A percentile compares a stretch with the other conserved stretches of the same genome.
Evolutionary conservation across 2,329 filamentous ascomycete species (phyloP).

Genomic region (Fusarium sp.): DNA sequence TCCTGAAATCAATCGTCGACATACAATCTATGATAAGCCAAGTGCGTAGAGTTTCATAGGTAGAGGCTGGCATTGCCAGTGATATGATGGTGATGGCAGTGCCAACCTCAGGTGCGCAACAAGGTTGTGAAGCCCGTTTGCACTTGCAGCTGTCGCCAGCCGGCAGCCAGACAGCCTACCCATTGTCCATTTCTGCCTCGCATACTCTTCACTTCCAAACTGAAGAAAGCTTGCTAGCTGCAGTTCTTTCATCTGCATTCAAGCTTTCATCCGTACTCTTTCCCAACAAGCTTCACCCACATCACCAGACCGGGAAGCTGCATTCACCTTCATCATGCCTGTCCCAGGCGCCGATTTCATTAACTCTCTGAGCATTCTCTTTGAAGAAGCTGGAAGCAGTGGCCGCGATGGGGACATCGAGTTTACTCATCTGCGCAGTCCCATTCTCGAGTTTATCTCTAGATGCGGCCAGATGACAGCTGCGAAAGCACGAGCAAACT

Average conservation of each 20-base stretch:
- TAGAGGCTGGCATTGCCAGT: background rate
- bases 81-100: background rate
- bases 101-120: background rate
- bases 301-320: background rate
- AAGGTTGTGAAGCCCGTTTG: background rate
- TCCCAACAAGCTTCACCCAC: background rate
- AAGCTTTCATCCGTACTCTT: background rate
- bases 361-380: constrained; percentile 30
- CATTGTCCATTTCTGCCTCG: background rate
- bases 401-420: constrained; percentile 18
- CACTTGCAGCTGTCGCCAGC: constrained; percentile 2
- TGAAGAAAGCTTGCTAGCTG: background rate
- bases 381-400: constrained; percentile 36
- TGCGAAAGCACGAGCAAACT: constrained; percentile 31
- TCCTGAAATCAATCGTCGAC: too few relatives aligned
- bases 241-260: background rate
- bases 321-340: background rate
- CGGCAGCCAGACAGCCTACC: background rate
- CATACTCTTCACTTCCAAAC: background rate
- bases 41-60: too few relatives aligned
- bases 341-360: constrained; percentile 30
- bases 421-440: constrained; percentile 29
- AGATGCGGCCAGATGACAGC: constrained; percentile 24
- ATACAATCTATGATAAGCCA: too few relatives aligned
- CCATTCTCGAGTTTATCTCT: constrained; percentile 32